Base-by-base conservation (phyloP, 2,329 filamentous ascomycete genomes). In the Talaromyces sp. region DNA sequence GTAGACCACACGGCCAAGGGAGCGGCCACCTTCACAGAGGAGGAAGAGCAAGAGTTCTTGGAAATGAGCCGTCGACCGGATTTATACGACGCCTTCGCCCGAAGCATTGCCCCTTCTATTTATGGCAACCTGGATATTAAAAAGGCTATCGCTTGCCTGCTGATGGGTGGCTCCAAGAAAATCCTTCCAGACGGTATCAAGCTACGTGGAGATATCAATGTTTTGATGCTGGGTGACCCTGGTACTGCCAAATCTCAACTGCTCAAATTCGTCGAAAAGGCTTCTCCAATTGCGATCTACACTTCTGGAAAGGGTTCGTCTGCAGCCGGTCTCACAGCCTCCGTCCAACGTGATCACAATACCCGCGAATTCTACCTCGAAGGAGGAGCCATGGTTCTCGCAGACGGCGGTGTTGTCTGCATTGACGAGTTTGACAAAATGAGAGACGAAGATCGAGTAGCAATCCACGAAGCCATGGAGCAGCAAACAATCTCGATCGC, bases 361-460 rank as follows among this genome's bases (percentile, higher is more conserved):
- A 97, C 93, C 0, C 85, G 94, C 56, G 94, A 99, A 73, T 99
- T 99, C 75, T 99, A 97, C 70, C 86, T 99, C 0, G 94, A 99
- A 80, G 94, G 94, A 53, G 94, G 94, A 76, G 94, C 94, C 32
- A 97, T 99, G 94, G 94, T 99, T 3, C 85, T 99, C 19, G 94
- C 94, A 3, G 94, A 99, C 66, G 92, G 92, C 2, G 94, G 94
- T 68, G 93, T 97, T 0, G 94, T 97, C 10, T 97, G 94, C 75
- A 99, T 99, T 68, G 94, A 99, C 72, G 94, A 99, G 77, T 99
- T 99, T 72, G 94, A 99, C 80, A 99, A 99, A 81, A 99, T 99
- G 94, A 85, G 94, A 64, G 94, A 99, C 72, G 94, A 99, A 75
- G 94, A 99, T 69, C 85, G 94, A 67, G 94, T 97, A 7, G 94